These are phyloP conservation scores for Ophiostoma piceae DNA, from an alignment of 2,329 filamentous ascomycete genomes.

Conservation along the genomic window DNA sequence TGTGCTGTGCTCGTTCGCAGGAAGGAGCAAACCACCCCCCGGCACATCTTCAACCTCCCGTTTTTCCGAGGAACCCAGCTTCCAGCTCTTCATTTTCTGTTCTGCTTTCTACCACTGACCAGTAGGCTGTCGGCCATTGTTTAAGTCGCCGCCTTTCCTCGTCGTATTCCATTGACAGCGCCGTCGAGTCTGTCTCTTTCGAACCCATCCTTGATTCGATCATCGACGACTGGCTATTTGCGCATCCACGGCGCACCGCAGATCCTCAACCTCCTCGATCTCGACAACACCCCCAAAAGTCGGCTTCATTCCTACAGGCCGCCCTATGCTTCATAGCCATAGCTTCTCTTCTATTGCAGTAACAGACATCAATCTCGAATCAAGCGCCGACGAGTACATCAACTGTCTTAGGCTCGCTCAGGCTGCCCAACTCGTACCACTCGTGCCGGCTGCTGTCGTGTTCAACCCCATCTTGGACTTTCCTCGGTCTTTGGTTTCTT, in stretches of 20 bases:
- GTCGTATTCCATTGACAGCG: neutral
- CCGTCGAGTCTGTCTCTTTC: slow-evolving; percentile 2
- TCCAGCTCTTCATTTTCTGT: slow-evolving; percentile 14
- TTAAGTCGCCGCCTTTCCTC: slow-evolving; percentile 15
- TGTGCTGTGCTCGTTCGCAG: neutral
- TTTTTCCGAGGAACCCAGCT: slow-evolving; percentile 20
- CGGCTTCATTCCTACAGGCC: neutral
- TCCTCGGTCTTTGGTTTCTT: neutral
- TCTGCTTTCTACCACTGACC: slow-evolving; percentile 29
- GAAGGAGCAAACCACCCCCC: slow-evolving; percentile 20
- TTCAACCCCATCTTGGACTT: neutral
- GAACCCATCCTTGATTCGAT: neutral
- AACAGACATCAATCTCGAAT: neutral
- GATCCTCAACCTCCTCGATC: neutral
- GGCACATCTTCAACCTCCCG: slow-evolving; percentile 24
- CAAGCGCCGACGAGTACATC: neutral
- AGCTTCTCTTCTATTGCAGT: neutral
- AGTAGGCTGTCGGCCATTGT: neutral
- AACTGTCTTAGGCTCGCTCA: neutral
- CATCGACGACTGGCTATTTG: neutral
- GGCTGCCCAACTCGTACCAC: slow-evolving; percentile 10
- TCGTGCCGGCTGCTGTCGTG: slow-evolving; percentile 9
- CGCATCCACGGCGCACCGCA: neutral
- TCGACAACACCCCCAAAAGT: neutral
- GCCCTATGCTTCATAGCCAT: neutral